Conservation (phyloP, 2,329 filamentous ascomycete genomes). For the Ceratocystis lukuohia region DNA sequence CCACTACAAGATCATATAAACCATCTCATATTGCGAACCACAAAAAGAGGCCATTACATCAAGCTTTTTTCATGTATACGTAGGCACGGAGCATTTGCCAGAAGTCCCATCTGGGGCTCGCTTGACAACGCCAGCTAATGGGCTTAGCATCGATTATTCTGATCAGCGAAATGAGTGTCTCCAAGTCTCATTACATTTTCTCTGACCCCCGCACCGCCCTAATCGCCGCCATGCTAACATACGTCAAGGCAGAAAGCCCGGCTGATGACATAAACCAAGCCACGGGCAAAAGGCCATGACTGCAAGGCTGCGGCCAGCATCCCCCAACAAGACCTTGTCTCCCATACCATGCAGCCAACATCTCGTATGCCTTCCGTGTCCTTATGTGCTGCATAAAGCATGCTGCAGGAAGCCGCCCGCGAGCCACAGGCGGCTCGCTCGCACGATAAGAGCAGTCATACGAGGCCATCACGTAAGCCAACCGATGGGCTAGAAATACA, state of each 20-base stretch:
- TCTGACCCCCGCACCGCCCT: too few relatives aligned
- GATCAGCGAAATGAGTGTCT: too few relatives aligned
- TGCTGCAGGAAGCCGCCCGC: background rate
- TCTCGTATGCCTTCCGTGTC: background rate
- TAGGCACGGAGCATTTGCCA: too few relatives aligned
- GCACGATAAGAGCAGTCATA: background rate
- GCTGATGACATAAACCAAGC: constrained; percentile 3
- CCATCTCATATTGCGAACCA: too few relatives aligned
- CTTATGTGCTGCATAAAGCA: background rate
- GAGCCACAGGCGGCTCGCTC: background rate
- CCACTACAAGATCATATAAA: background rate
- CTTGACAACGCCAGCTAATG: too few relatives aligned
- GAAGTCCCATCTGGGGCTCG: too few relatives aligned
- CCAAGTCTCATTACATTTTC: too few relatives aligned
- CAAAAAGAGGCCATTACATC: too few relatives aligned
- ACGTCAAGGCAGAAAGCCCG: background rate
- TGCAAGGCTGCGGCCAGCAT: background rate
- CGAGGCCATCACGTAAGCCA: background rate
- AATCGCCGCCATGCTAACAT: background rate
- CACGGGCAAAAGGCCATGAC: background rate
- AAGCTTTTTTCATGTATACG: too few relatives aligned
- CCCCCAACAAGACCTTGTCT: background rate
- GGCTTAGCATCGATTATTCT: too few relatives aligned
- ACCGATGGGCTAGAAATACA: background rate
- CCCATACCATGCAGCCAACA: background rate